Percentiles rank a stretch among this genome's conserved stretches.
phyloP scores from a whole-genome alignment of 805 yeast genomes.

The Hanseniaspora mollemarum region DNA sequence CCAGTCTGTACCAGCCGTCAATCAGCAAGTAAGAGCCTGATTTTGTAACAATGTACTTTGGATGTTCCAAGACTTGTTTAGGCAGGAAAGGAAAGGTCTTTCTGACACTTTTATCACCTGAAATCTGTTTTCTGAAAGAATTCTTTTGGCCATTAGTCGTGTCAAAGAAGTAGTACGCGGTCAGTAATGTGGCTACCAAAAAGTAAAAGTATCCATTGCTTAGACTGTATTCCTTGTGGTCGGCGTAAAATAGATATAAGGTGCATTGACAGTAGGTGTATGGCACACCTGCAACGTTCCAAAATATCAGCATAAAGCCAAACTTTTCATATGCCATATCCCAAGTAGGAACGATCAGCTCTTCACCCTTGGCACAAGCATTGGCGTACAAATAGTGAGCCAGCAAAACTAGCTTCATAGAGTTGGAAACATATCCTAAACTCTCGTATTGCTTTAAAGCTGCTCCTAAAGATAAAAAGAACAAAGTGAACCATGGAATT shows the following conservation, averaged over 20 bases:
- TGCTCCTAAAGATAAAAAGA: constrained; percentile 63
- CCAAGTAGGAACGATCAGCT: constrained; percentile 94
- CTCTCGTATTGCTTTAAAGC: constrained; percentile 67
- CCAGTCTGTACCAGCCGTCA: constrained; percentile 91
- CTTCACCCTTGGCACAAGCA: constrained; percentile 97
- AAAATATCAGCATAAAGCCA: constrained; percentile 96
- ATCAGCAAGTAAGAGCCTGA: constrained; percentile 75
- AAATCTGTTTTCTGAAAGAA: constrained; percentile 69
- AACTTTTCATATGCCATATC: constrained; percentile 99
- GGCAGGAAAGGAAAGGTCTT: constrained; percentile 92
- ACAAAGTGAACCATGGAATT: constrained; percentile 88
- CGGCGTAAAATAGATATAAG: constrained; percentile 66
- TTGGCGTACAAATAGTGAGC: constrained; percentile 94
- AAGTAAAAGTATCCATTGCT: constrained; percentile 47
- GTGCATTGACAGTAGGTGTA: constrained; percentile 95
- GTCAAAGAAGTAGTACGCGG: constrained; percentile 86
- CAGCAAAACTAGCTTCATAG: constrained; percentile 56
- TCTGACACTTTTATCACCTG: constrained; percentile 67
- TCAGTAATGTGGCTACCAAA: constrained; percentile 45
- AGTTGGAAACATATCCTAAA: constrained; percentile 71
- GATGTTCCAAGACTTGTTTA: constrained; percentile 67
- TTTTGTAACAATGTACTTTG: constrained; percentile 71
- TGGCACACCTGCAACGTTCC: constrained; percentile 99
- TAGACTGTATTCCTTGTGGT: constrained; percentile 75
- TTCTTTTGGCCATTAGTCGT: constrained; percentile 93